Evolutionary conservation across 2,329 filamentous ascomycete species (phyloP), one percentile per base, ranked within the genome.

Genomic region (Paecilomyces fulvus): DNA sequence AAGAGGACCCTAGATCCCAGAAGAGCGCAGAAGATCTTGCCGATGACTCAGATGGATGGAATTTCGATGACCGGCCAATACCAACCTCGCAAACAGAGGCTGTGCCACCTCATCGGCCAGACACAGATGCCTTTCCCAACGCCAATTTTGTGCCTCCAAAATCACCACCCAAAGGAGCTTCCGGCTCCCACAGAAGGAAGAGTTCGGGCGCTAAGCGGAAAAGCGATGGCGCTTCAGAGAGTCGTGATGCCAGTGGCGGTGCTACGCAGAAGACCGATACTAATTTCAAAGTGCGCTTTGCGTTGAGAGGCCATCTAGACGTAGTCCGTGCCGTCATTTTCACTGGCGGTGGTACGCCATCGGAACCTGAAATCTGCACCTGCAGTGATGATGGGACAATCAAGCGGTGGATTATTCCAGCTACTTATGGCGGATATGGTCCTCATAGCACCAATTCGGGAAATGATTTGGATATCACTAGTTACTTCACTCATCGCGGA

Each of bases 311-410:
- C 1, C 94, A 99, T 71, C 81, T 99, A 1, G 91, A 97, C 69
- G 92, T 95, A 2, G 90, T 99, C 4, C 87, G 94, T 46, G 90
- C 90, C 0, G 90, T 97, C 57, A 95, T 96, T 61, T 99, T 99
- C 74, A 97, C 92, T 0, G 94, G 94, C 23, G 94, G 94, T 48
- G 94, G 94, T 59, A 96, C 91, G 67, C 92, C 92, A 3, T 90
- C 90, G 3, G 94, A 99, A 69, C 94, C 94, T 1, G 94, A 99
- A 72, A 92, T 99, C 55, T 97, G 92, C 74, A 99, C 92, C 2
- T 90, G 89, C 52, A 90, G 92, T 56, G 94, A 99, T 66, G 94
- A 99, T 70, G 92, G 92, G 56, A 88, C 92, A 65, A 89, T 99
- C 70, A 99, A 99, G 73, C 85, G 94, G 54, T 99, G 95, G 86